phyloP scores from a whole-genome alignment of 2,329 filamentous ascomycete genomes.

The Colletotrichum neosansevieriae region DNA sequence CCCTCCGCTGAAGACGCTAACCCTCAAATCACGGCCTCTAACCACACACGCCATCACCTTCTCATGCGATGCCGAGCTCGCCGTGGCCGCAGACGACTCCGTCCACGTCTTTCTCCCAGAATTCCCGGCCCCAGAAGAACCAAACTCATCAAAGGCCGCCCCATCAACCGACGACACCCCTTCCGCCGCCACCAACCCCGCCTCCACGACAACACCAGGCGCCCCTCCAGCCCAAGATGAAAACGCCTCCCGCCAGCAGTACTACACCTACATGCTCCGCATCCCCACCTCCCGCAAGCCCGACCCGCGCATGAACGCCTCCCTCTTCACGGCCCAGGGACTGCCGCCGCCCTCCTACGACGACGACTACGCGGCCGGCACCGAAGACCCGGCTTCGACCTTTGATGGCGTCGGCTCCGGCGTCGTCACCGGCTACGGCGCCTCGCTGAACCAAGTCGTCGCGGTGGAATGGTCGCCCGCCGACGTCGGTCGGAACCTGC shows the following conservation, averaged over 20 bases:
- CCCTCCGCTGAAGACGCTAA: conserved; percentile 61
- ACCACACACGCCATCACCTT: conserved; percentile 60
- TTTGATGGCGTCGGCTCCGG: conserved; percentile 58
- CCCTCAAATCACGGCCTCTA: conserved; percentile 57
- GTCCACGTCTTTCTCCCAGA: conserved; percentile 65
- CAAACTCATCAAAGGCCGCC: conserved; percentile 22
- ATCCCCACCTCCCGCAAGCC: conserved; percentile 52
- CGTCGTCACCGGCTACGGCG: conserved; percentile 60
- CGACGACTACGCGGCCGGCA: conserved; percentile 7
- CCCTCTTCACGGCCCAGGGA: conserved; percentile 56
- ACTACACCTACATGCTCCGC: conserved; percentile 49
- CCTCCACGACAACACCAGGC: conserved; percentile 43
- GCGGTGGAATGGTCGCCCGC: conserved; percentile 68
- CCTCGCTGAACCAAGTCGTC: conserved; percentile 67
- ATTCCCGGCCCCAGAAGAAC: conserved; percentile 46
- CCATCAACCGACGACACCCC: conserved; percentile 15
- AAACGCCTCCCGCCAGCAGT: conserved; percentile 46
- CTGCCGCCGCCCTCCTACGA: conserved; percentile 48
- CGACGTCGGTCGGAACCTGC: conserved; percentile 66
- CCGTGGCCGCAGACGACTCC: conserved; percentile 68
- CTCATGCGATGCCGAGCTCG: conserved; percentile 70
- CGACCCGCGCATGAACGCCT: conserved; percentile 58
- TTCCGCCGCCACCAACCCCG: conserved; percentile 43
- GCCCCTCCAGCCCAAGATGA: conserved; percentile 20
- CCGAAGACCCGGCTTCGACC: conserved; percentile 45